A percentile compares a stretch with the other conserved stretches of the same genome.
Conservation (phyloP, 768 basidiomycete genomes). For the Mycena capillaripes region DNA sequence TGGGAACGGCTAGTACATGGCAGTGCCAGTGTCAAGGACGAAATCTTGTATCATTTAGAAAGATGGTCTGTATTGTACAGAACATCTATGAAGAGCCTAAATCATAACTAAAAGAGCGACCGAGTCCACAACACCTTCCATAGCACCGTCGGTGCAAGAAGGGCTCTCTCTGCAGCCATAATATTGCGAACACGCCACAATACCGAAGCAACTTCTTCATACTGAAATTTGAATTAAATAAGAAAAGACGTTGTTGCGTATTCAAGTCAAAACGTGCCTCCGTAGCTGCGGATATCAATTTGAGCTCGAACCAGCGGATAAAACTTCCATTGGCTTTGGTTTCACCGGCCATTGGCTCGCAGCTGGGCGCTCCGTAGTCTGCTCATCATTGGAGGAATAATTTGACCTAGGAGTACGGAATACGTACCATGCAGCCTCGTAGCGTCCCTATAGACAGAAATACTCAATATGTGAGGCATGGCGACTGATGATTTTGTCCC, state of each 20-base stretch:
- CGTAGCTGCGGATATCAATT: constrained; percentile 5
- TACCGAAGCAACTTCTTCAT: constrained; percentile 30
- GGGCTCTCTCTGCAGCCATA: constrained; percentile 26
- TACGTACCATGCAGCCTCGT: constrained; percentile 31
- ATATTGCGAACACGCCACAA: constrained; percentile 41
- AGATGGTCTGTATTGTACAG: neutral
- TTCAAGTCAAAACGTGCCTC: neutral
- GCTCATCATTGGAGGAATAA: neutral
- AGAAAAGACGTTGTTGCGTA: neutral
- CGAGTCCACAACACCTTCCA: constrained; percentile 24
- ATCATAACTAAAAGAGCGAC: constrained; percentile 14
- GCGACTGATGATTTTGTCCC: neutral
- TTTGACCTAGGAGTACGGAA: neutral
- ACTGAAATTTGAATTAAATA: neutral
- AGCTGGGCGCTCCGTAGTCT: constrained; percentile 36
- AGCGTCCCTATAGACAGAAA: constrained; percentile 23
- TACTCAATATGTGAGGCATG: neutral
- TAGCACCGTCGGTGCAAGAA: constrained; percentile 26
- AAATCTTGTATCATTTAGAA: no score
- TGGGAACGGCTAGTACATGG: no score
- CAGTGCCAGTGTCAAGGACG: no score
- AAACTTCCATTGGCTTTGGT: constrained; percentile 1
- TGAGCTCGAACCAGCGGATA: constrained; percentile 14
- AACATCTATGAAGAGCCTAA: neutral
- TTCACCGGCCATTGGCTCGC: constrained; percentile 32